A percentile compares a stretch with the other conserved stretches of the same genome.
Evolutionary conservation across 1,139 yeast genomes (phyloP).

Genomic region (Geotrichum cucujoidarum): DNA sequence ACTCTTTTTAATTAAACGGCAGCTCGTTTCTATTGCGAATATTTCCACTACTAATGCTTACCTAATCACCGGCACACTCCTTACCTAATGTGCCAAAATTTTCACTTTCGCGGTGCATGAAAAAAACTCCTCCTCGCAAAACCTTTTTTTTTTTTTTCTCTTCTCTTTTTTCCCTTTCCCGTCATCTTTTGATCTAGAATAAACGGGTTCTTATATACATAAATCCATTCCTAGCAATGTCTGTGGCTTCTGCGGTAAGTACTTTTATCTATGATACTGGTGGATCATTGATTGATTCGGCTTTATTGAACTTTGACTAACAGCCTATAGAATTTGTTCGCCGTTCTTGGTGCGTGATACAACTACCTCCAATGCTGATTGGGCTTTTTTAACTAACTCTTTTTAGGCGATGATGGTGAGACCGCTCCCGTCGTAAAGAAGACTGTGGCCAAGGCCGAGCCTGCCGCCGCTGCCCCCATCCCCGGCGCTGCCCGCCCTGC

Average conservation of each 20-base stretch:
- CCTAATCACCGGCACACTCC: too few relatives aligned
- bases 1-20: too few relatives aligned
- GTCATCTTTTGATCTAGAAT: too few relatives aligned
- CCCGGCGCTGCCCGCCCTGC: constrained; percentile 48
- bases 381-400: not conserved
- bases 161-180: constrained; percentile 5
- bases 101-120: not conserved
- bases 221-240: constrained; percentile 22
- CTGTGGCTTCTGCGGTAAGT: constrained; percentile 32
- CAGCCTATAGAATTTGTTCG: constrained; percentile 30
- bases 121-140: not conserved
- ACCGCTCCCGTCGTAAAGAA: constrained; percentile 58
- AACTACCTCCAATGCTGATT: not conserved
- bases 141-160: constrained; percentile 7
- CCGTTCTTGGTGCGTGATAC: constrained; percentile 26
- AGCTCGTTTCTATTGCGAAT: too few relatives aligned
- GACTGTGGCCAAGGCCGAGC: constrained; percentile 71
- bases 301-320: too few relatives aligned
- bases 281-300: too few relatives aligned
- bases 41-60: too few relatives aligned
- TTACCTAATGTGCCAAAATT: not conserved
- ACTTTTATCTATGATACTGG: too few relatives aligned
- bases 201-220: constrained; percentile 1
- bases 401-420: constrained; percentile 69
- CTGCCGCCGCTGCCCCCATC: constrained; percentile 72